phyloP scores from a whole-genome alignment of 2,329 filamentous ascomycete species.

The Leptosphaerulina australis region DNA sequence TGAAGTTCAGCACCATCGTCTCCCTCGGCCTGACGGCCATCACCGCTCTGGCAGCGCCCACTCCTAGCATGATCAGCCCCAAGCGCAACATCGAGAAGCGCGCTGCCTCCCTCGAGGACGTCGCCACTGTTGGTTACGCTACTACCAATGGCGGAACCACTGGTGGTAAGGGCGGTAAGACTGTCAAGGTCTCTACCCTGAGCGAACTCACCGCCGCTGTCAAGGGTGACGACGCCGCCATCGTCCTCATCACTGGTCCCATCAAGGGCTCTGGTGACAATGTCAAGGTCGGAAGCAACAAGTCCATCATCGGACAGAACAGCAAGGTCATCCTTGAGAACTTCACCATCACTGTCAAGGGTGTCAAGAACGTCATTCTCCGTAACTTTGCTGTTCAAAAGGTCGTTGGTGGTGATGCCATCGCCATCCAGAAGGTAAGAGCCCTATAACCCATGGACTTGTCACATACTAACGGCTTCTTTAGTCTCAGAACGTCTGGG shows the following conservation, averaged over 20 bases:
- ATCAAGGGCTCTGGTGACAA: constrained; percentile 50
- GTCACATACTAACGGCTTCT: neutral
- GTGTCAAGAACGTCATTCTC: constrained; percentile 61
- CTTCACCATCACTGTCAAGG: constrained; percentile 57
- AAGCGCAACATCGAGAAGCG: constrained; percentile 35
- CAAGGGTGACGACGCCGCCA: constrained; percentile 50
- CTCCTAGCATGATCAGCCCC: constrained; percentile 27
- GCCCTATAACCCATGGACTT: constrained; percentile 37
- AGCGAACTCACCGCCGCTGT: constrained; percentile 55
- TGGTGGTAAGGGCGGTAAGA: constrained; percentile 48
- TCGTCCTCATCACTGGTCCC: constrained; percentile 56
- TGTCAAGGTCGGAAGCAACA: constrained; percentile 57
- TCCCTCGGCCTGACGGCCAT: constrained; percentile 39
- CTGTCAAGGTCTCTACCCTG: constrained; percentile 44
- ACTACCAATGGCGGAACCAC: constrained; percentile 48
- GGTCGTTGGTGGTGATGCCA: constrained; percentile 58
- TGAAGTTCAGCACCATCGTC: constrained; percentile 42
- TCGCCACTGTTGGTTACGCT: constrained; percentile 41
- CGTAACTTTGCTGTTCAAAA: constrained; percentile 62
- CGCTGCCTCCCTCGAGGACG: constrained; percentile 36
- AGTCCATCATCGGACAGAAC: constrained; percentile 59
- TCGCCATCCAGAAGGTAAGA: constrained; percentile 53
- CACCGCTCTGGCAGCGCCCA: constrained; percentile 44
- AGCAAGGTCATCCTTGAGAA: constrained; percentile 54
- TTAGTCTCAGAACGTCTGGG: constrained; percentile 61